Percentiles rank a stretch among this genome's conserved stretches.
These are phyloP conservation scores for Colletotrichum chrysophilum DNA, from an alignment of 2,329 filamentous ascomycete species.

Conservation along the genomic window DNA sequence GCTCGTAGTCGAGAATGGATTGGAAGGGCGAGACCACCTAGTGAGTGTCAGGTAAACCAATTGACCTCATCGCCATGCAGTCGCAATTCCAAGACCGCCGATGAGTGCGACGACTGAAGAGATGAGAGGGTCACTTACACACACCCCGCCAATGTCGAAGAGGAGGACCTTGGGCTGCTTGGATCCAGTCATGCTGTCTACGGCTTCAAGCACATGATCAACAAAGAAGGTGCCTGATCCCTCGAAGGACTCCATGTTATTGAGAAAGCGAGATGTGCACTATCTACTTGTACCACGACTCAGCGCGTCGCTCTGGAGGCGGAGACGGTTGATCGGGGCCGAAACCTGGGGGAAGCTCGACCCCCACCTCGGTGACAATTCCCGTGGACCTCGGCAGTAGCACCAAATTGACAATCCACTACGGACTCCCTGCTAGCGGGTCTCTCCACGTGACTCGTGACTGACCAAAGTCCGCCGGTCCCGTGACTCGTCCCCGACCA, in stretches of 20 bases:
- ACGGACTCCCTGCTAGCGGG: neutral
- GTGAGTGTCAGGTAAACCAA: neutral
- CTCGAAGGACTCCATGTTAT: conserved; percentile 12
- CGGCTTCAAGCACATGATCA: conserved; percentile 33
- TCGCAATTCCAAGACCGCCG: neutral
- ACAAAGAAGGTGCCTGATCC: conserved; percentile 23
- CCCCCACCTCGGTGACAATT: neutral
- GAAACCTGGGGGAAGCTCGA: conserved; percentile 8
- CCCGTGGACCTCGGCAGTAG: conserved; percentile 14
- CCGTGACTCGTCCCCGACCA: conserved; percentile 47
- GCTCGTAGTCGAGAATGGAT: conserved; percentile 90
- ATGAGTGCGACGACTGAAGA: neutral
- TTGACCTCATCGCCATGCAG: neutral
- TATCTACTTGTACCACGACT: neutral
- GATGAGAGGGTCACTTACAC: conserved; percentile 67
- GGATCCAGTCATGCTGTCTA: conserved; percentile 44
- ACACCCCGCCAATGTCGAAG: conserved; percentile 97
- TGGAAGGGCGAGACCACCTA: conserved; percentile 92
- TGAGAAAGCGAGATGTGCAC: neutral
- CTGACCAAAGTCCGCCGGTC: neutral
- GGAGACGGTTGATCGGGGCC: conserved; percentile 1
- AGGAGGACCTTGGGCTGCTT: conserved; percentile 75
- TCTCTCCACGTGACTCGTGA: conserved; percentile 4
- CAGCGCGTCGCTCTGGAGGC: conserved; percentile 1
- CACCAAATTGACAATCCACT: neutral